A percentile compares a stretch with the other conserved stretches of the same genome.
phyloP scores from a whole-genome alignment of 768 basidiomycete species.

The Cystofilobasidium ferigula region DNA sequence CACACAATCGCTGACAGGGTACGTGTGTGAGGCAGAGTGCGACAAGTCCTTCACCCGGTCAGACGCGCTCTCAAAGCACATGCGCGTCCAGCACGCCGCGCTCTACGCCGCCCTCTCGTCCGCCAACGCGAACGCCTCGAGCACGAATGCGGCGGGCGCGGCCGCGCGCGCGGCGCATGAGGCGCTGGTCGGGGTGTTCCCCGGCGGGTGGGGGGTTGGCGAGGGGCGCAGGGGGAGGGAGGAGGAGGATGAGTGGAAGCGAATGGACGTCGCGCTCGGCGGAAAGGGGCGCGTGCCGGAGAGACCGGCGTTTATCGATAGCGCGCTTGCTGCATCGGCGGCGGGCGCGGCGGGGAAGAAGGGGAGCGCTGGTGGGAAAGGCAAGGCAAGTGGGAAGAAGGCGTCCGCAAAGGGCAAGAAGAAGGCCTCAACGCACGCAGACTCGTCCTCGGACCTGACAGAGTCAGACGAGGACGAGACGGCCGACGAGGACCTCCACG shows the following conservation, averaged over 20 bases:
- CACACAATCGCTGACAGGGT: neutral
- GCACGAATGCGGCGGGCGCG: neutral
- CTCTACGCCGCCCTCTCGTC: neutral
- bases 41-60: slow-evolving; percentile 91
- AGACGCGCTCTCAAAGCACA: slow-evolving; percentile 78
- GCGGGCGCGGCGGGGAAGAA: neutral
- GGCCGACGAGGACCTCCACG: neutral
- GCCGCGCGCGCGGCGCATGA: neutral
- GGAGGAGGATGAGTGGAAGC: slow-evolving; percentile 9
- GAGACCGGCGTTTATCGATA: neutral
- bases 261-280: neutral
- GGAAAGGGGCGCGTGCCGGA: neutral
- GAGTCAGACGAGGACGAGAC: neutral
- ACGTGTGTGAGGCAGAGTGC: slow-evolving; percentile 52
- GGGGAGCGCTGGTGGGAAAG: neutral
- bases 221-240: neutral
- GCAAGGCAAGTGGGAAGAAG: neutral
- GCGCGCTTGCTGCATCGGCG: neutral
- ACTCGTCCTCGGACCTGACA: neutral
- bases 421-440: too few relatives aligned
- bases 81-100: slow-evolving; percentile 54
- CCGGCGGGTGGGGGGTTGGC: neutral
- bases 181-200: neutral
- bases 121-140: neutral
- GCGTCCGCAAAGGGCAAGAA: too few relatives aligned